Evolutionary conservation across 306 rosid genomes (phyloP), one percentile per base, ranked within the genome.

Genomic region (Prinsepia uniflora): DNA sequence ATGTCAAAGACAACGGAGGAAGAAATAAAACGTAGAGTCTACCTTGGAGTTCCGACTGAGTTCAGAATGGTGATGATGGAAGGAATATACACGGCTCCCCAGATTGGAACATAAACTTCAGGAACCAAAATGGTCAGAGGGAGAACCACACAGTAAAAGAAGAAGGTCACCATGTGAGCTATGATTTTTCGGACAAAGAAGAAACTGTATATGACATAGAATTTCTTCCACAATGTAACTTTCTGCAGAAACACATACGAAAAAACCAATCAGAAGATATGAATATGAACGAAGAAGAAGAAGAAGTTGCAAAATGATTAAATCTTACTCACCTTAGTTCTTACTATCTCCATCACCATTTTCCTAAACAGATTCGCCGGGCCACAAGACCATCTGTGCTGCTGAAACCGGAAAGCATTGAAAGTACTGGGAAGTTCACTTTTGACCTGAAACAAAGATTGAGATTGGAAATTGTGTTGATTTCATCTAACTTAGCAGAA

Each of bases 1-100:
- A 34, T 41, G 20, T 54, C 45, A 24, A 58, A 19, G 70, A 52
- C 3, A 11, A 70, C 6, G 24, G 11, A 70, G 11, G n/a, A 75
- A 62, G 65, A 39, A 22, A 18, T 10, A 0, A 7, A 7, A 45
- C 15, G 36, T 48, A 43, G 47, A 67, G 58, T n/a, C 15, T 8
- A 46, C 99, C 99, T 91, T 60, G 99, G 99, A 78, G 99, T 95
- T 85, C 99, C 99, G 0, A 95, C 99, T 19, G 99, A 89, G 43
- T 95, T 95, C 81, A 95, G 92, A 76, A 91, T 95, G 80, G 99
- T 95, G 81, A 95, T 87, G 79, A 95, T 75, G 30, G 96, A 95
- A 72, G 99, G 99, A 71, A 95, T 95, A 71, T 95, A 95, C 73
- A 95, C 99, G 14, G 99, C 99, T 52, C 99, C 99, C 99, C 99